Base-by-base conservation (phyloP, 352 stramenopile species). In the Halophytophthora polymorphica region DNA sequence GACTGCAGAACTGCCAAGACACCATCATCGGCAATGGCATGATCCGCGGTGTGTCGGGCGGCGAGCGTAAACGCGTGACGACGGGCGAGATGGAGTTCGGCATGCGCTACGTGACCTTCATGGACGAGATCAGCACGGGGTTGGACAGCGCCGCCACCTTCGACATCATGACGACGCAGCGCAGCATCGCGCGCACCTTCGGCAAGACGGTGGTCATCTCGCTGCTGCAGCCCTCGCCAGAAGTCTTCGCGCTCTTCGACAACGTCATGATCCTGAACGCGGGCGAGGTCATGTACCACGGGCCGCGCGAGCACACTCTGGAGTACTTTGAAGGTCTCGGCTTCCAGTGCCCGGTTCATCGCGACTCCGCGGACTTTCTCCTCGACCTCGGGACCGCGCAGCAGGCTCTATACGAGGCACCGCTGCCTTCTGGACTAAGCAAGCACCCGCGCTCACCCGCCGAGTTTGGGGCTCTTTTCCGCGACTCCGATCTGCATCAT, bases 221-320 rank as follows among this genome's bases (percentile, higher is more conserved):
- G 7, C 59, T 98, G 19, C 57, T 97, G 22, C 74, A 98, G 61
- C 92, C 93, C 18, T 76, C 93, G 11, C 94, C 94, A 0, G 93
- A 98, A 62, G 90, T 96, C 15, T 96, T 96, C 23, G 78, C 72
- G 8, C 64, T 97, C 14, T 97, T 97, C 64, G 90, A 97, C 61
- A 77, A 97, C 41, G 55, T 97, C 2, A 77, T 96, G 19, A 41
- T 97, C 17, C 55, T 97, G 19, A 83, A 86, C 56, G 66, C 88
- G 18, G 86, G 89, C 33, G 54, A 73, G 17, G 65, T 97, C 17
- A 78, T 97, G 36, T 97, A 89, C 53, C 54, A 50, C 36, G 62
- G 62, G 11, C 62, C 62, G 36, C 23, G 45, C 3, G 36, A 53
- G 8, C 38, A 59, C 0, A 51, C 44, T 5, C n/a, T 60, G 1